Percentiles rank a stretch among this genome's conserved stretches.
Evolutionary conservation across 2,329 filamentous ascomycete species (phyloP).

Genomic region (Diaporthe caulivora): DNA sequence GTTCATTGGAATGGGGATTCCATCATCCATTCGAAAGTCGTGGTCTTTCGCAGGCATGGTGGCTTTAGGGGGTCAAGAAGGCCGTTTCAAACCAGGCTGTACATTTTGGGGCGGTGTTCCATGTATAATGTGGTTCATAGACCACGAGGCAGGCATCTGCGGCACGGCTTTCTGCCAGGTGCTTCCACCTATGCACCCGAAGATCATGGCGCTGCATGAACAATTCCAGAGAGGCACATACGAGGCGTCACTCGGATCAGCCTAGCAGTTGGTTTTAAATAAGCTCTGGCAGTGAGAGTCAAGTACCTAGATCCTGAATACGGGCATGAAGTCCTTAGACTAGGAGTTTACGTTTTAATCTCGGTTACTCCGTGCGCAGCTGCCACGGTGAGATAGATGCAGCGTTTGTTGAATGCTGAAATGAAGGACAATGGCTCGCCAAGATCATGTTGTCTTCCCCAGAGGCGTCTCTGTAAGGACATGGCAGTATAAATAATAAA

Average conservation of each 20-base stretch:
- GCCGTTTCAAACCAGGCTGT: constrained; percentile 40
- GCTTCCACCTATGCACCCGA: constrained; percentile 43
- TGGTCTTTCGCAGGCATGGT: constrained; percentile 46
- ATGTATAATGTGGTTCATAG: constrained; percentile 45
- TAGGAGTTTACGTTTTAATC: too few relatives aligned
- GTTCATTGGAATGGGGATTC: constrained; percentile 42
- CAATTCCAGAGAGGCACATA: constrained; percentile 42
- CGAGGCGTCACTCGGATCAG: neutral
- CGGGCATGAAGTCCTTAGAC: too few relatives aligned
- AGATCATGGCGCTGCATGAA: constrained; percentile 42
- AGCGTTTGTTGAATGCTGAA: too few relatives aligned
- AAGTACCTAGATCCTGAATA: too few relatives aligned
- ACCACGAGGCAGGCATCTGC: constrained; percentile 43
- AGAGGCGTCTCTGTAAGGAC: too few relatives aligned
- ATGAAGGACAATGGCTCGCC: too few relatives aligned
- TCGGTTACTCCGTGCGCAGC: too few relatives aligned
- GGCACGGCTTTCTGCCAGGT: constrained; percentile 44
- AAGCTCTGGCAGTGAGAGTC: too few relatives aligned
- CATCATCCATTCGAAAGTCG: constrained; percentile 41
- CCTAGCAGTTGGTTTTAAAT: neutral
- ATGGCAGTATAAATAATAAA: too few relatives aligned
- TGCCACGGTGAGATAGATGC: too few relatives aligned
- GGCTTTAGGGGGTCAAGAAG: constrained; percentile 43
- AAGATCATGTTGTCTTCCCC: too few relatives aligned
- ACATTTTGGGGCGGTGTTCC: constrained; percentile 44